phyloP scores from a whole-genome alignment of 75 land plant species.

The Pinus albicaulis region DNA sequence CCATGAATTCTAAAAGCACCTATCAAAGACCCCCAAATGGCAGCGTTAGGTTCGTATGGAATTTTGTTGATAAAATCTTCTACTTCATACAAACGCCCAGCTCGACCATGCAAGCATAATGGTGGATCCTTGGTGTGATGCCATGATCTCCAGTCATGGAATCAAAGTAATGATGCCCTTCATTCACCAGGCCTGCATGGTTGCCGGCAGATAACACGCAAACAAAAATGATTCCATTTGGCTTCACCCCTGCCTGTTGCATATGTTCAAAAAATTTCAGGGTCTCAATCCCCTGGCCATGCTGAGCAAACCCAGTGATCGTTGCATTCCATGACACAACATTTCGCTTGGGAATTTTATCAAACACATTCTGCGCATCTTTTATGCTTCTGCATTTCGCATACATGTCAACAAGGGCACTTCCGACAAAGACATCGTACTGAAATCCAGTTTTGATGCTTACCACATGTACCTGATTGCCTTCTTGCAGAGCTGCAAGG shows the following conservation, averaged over 20 bases:
- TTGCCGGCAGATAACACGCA: slow-evolving; percentile 16
- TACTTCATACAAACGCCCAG: slow-evolving; percentile 15
- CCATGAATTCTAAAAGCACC: slow-evolving; percentile 22
- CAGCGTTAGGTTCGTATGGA: slow-evolving; percentile 23
- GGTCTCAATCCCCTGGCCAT: slow-evolving; percentile 18
- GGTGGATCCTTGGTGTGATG: slow-evolving; percentile 6
- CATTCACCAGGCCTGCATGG: slow-evolving; percentile 18
- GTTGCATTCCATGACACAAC: slow-evolving; percentile 25
- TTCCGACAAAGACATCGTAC: slow-evolving; percentile 12
- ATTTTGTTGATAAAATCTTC: slow-evolving; percentile 15
- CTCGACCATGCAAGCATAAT: slow-evolving; percentile 16
- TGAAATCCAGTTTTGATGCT: slow-evolving; percentile 3
- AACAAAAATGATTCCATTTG: slow-evolving; percentile 11
- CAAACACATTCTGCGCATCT: slow-evolving; percentile 16
- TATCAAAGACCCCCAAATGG: slow-evolving; percentile 16
- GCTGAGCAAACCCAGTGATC: slow-evolving; percentile 19
- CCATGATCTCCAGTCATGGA: slow-evolving; percentile 8
- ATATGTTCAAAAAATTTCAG: slow-evolving; percentile 12
- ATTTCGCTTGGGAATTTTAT: not conserved
- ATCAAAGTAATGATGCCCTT: slow-evolving; percentile 2
- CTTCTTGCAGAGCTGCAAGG: slow-evolving; percentile 12
- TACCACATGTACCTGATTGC: slow-evolving; percentile 13
- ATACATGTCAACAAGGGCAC: slow-evolving; percentile 20
- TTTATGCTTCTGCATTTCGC: slow-evolving; percentile 20
- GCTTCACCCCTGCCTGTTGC: slow-evolving; percentile 2